Base-by-base conservation (phyloP, 345 rosid species). In the Salix exigua region DNA sequence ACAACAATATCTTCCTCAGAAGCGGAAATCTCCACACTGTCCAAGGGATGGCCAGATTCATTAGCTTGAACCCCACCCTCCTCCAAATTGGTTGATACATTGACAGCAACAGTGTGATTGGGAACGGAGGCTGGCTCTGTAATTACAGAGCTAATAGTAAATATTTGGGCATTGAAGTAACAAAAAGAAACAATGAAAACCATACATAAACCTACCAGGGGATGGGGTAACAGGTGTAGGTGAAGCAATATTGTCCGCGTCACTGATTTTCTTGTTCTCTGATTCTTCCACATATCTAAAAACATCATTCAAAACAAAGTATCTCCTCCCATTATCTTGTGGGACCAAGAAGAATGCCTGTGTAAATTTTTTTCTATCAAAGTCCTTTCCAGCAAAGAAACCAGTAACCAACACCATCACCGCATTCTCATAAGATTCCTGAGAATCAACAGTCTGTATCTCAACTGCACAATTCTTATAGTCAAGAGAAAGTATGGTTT, bases 321-420 rank as follows among this genome's bases (percentile, higher is more conserved):
- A 94, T 48, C 90, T 81, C 28, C 14, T 40, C 23, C 76, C 71
- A 13, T 76, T 65, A 7, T 85, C 77, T 77, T 87, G 88, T 2
- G 92, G 92, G 11, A 90, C 91, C 66, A 94, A 85, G 73, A 94
- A 91, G 88, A 94, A 92, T 25, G 82, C 42, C 53, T 92, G 98
- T 0, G 86, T 70, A 72, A 91, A 91, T 66, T 77, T 89, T 74
- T 75, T 88, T 17, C 72, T 79, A 23, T 53, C 55, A 58, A 83
- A 61, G 18, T 91, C 87, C 73, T 84, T 83, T 31, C 82, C 90
- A 6, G 80, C 85, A 77, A 94, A 80, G 67, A 68, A 83, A 68
- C 98, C 94, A 19, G 90, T 90, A 18, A 94, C 96, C 58, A 92
- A 67, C 70, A 91, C 92, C 26, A 80, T 72, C 62, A 94, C 87